Evolutionary conservation across 192 early-diverging fungal species (phyloP).

Genomic region (Coemansia asiatica): DNA sequence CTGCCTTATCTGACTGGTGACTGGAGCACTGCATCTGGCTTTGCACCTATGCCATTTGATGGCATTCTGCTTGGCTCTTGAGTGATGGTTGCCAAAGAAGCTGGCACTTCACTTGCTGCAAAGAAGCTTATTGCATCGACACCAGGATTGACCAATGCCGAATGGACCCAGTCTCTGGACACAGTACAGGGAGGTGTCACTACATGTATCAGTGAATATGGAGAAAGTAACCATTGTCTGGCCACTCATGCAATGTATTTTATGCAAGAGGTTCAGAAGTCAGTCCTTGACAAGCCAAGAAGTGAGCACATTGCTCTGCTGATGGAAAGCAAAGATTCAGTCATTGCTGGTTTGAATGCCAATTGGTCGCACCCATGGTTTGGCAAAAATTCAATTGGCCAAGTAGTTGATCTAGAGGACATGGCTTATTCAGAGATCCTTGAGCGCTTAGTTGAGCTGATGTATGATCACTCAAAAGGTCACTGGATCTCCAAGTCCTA

Average conservation of each 20-base stretch:
- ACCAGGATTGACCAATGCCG: conserved; percentile 73
- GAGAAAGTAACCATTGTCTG: conserved; percentile 92
- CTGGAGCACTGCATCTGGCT: conserved; percentile 77
- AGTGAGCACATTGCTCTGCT: conserved; percentile 76
- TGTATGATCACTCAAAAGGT: conserved; percentile 69
- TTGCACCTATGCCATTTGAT: conserved; percentile 93
- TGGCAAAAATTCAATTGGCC: conserved; percentile 74
- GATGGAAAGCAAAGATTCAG: conserved; percentile 72
- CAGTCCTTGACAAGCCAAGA: conserved; percentile 77
- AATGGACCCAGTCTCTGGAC: conserved; percentile 85
- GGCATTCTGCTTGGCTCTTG: conserved; percentile 95
- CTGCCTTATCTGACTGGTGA: conserved; percentile 92
- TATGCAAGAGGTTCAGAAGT: conserved; percentile 79
- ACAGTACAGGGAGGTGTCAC: conserved; percentile 76
- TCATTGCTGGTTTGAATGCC: conserved; percentile 84
- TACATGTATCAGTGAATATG: conserved; percentile 84
- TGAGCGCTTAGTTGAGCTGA: conserved; percentile 74
- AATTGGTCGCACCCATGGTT: conserved; percentile 96
- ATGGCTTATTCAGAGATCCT: conserved; percentile 92
- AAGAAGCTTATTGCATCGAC: conserved; percentile 87
- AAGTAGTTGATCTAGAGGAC: conserved; percentile 76
- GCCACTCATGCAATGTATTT: conserved; percentile 78
- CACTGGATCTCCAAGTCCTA: conserved; percentile 81
- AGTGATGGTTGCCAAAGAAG: conserved; percentile 92
- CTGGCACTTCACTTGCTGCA: conserved; percentile 68